Evolutionary conservation across 1,284 basidiomycete genomes (phyloP), one percentile per base, ranked within the genome.

Genomic region (Pterula multifida): DNA sequence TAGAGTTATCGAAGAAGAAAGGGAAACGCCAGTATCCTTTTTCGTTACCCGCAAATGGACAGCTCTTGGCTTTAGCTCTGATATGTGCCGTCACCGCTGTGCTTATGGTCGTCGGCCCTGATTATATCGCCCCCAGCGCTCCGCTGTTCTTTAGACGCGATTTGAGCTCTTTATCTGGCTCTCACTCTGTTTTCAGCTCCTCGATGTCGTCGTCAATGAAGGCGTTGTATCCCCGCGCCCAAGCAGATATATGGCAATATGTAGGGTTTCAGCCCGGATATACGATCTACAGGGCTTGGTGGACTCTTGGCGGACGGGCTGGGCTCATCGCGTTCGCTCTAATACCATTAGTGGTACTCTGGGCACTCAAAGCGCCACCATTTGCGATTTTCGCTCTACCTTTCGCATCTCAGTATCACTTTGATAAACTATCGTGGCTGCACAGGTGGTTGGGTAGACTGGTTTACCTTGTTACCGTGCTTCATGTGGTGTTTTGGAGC

Each of bases 321-420:
- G 90, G 90, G 1, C 70, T 85, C 53, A 81, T 91, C 51, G 79
- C 85, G 1, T 91, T 89, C 59, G 80, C 86, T 1, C 71, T 92
- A 25, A 71, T 88, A 25, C 90, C 90, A 0, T 72, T 92, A 15
- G 79, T 80, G 50, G 71, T 92, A 50, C 69, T 90, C 9, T 75
- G 91, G 52, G 88, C 83, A 2, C 73, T 92, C 62, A 92, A 91
- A 63, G 73, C 85, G 2, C 81, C 85, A 11, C 90, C 90, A 0
- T 84, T 90, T 58, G 89, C 88, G 47, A 59, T 91, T 44, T 78
- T 91, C 57, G 79, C 88, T n/a, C 69, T 84, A 22, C 76, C 79
- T 0, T 76, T 77, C 54, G 71, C 85, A 53, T 76, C 79, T 22
- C 79, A 86, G 49, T 64, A 89, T 26, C 77, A 81, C 56, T 84